Base-by-base conservation (phyloP, 129 eudicot species). In the Flaveria bidentis region DNA sequence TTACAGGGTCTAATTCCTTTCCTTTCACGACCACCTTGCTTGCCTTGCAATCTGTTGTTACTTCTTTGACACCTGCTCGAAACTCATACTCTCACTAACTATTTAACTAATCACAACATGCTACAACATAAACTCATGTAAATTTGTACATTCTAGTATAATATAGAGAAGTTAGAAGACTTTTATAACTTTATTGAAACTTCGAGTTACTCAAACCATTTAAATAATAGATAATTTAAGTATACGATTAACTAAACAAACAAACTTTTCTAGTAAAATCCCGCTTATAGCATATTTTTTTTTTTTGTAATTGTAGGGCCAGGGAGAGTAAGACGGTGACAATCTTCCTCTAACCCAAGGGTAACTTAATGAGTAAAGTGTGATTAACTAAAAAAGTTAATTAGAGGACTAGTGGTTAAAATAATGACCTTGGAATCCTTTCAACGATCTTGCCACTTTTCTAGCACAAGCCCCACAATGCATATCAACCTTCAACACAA, bases 391-490 rank as follows among this genome's bases (percentile, higher is more conserved):
- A 76, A 28, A 28, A 2, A n/a, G 1, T 18, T 1, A 55, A 64
- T 64, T 64, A 64, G 70, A 42, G 44, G 44, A 56, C 2, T n/a
- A 50, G 8, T 8, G n/a, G 17, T 42, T 58, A 12, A 13, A 61
- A 51, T 11, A 46, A 18, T 11, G 23, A 87, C 97, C 97, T 89
- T 85, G 86, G 64, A 85, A 89, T 68, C 96, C 91, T 80, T 72
- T 80, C 47, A 92, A 83, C 58, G 97, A 74, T 81, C 86, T 84
- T 4, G 92, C 91, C 62, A 92, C 96, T 82, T 92, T 92, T 69
- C 87, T 82, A 42, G 97, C 96, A 82, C 97, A 92, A 76, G 97
- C 97, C 68, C 84, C 90, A 52, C 97, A 91, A 45, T 91, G 97
- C 97, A 91, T 91, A 41, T 91, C 97, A 52, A 91, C 97, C 82